phyloP scores from a whole-genome alignment of 345 rosid species.

The Pistacia integerrima region DNA sequence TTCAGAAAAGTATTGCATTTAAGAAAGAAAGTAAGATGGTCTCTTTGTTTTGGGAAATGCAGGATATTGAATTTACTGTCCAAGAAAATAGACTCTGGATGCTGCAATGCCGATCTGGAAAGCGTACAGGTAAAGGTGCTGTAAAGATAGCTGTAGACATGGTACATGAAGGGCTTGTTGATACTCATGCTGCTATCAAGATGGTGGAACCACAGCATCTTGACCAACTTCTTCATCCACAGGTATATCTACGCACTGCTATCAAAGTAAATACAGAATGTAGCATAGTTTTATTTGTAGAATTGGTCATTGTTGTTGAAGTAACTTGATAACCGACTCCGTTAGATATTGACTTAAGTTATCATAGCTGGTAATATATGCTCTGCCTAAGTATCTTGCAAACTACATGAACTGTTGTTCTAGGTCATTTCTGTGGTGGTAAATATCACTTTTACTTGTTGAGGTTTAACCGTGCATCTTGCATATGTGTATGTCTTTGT shows the following conservation, averaged over 20 bases:
- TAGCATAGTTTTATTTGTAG: neutral
- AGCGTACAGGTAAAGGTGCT: slow-evolving; percentile 88
- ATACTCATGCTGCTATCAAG: slow-evolving; percentile 59
- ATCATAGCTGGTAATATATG: neutral
- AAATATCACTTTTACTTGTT: neutral
- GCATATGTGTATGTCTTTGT: neutral
- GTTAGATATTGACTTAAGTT: neutral
- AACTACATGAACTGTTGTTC: neutral
- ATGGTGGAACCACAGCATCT: slow-evolving; percentile 94
- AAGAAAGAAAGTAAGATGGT: neutral
- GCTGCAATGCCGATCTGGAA: slow-evolving; percentile 93
- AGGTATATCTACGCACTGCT: slow-evolving; percentile 43
- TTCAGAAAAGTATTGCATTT: neutral
- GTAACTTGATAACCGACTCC: neutral
- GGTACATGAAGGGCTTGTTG: slow-evolving; percentile 82
- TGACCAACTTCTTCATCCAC: slow-evolving; percentile 93
- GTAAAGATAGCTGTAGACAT: slow-evolving; percentile 94
- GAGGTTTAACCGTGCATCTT: neutral
- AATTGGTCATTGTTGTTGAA: neutral
- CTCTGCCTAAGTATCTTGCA: neutral
- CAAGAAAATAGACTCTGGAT: slow-evolving; percentile 96
- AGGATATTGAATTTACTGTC: slow-evolving; percentile 98
- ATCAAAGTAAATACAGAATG: neutral
- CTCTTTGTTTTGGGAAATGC: slow-evolving; percentile 7
- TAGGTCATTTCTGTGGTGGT: neutral